A percentile compares a stretch with the other conserved stretches of the same genome.
phyloP scores from a whole-genome alignment of 768 basidiomycete genomes.

The Roridomyces roridus region DNA sequence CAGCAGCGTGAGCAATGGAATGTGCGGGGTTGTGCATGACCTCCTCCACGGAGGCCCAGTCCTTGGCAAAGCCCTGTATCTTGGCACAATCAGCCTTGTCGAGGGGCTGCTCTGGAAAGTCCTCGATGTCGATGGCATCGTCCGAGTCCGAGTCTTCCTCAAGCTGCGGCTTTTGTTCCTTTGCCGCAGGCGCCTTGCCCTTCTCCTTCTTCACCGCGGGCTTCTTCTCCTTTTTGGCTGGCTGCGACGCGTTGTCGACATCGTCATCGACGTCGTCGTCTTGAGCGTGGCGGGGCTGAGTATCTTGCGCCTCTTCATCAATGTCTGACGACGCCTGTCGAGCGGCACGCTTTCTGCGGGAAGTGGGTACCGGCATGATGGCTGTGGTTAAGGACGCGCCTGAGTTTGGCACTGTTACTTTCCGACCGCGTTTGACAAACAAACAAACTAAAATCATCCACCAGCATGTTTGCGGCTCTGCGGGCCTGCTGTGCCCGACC shows the following conservation, averaged over 20 bases:
- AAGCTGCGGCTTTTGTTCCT: conserved; percentile 19
- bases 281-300: conserved; percentile 31
- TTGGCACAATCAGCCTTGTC: conserved; percentile 55
- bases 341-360: conserved; percentile 44
- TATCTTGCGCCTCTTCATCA: conserved; percentile 56
- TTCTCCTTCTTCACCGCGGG: conserved; percentile 35
- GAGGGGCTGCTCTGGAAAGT: conserved; percentile 73
- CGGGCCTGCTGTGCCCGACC: conserved; percentile 32
- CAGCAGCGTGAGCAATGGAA: conserved; percentile 58
- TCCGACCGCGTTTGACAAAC: conserved; percentile 2
- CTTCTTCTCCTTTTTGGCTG: conserved; percentile 41
- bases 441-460: background rate
- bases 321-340: conserved; percentile 65
- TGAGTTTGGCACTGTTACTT: background rate
- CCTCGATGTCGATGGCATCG: conserved; percentile 62
- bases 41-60: conserved; percentile 66
- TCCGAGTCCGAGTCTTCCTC: conserved; percentile 50
- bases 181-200: conserved; percentile 24
- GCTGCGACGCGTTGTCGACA: conserved; percentile 48
- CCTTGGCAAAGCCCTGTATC: conserved; percentile 61
- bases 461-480: conserved; percentile 45
- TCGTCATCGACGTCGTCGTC: conserved; percentile 51
- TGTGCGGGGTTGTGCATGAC: conserved; percentile 52
- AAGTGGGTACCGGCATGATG: conserved; percentile 45
- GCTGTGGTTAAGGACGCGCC: conserved; percentile 7